Percentiles rank a stretch among this genome's conserved stretches.
Conservation (phyloP, 139 green algal genomes). For the Pedinophyceae sp. region DNA sequence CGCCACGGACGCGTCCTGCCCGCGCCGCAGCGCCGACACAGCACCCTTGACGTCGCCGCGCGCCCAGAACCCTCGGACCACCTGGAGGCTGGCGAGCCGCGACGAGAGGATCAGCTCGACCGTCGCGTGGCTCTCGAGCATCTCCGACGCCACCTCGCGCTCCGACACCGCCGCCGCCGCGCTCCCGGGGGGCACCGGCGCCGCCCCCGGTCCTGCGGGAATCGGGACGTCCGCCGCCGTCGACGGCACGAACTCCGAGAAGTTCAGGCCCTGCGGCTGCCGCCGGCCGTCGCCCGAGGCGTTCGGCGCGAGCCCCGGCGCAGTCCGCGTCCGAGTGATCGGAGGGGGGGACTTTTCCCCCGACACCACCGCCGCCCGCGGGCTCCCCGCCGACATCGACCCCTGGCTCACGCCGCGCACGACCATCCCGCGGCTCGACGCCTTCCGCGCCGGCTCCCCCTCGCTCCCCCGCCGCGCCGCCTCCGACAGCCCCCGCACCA, state of each 20-base stretch:
- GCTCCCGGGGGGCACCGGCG: background rate
- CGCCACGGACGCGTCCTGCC: slow-evolving; percentile 13
- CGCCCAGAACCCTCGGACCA: slow-evolving; percentile 17
- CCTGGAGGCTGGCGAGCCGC: slow-evolving; percentile 3
- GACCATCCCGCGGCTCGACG: too few species aligned
- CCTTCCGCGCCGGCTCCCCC: too few species aligned
- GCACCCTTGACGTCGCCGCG: slow-evolving; percentile 15
- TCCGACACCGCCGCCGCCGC: slow-evolving; percentile 2
- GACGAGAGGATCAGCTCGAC: slow-evolving; percentile 2
- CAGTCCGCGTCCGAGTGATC: too few species aligned
- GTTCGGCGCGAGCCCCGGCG: background rate
- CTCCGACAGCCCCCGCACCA: too few species aligned
- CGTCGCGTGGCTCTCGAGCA: slow-evolving; percentile 1
- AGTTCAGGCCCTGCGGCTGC: slow-evolving; percentile 1
- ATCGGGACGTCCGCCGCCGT: background rate
- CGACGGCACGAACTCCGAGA: background rate
- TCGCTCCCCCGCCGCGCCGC: too few species aligned
- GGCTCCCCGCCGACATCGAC: too few species aligned
- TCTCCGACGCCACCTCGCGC: slow-evolving; percentile 6
- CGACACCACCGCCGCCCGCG: too few species aligned
- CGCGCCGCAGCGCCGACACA: slow-evolving; percentile 5
- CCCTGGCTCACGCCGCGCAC: too few species aligned
- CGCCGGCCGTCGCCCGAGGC: background rate
- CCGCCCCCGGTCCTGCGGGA: background rate
- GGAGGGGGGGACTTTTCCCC: too few species aligned